Evolutionary conservation across 2,329 filamentous ascomycete species (phyloP), one percentile per base, ranked within the genome.

Genomic region (Arthrobotrys sphaeroides): DNA sequence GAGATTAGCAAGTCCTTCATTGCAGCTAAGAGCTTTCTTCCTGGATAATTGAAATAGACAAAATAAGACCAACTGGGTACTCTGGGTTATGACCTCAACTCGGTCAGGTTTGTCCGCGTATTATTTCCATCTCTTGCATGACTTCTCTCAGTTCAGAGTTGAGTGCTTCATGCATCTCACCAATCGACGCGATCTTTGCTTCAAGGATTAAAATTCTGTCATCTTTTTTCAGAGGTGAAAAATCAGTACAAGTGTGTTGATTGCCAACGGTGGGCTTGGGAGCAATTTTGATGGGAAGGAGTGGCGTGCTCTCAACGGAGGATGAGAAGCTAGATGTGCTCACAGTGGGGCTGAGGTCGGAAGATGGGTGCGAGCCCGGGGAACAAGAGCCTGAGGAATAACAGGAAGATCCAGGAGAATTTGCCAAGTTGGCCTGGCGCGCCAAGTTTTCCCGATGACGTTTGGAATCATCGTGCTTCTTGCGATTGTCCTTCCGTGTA

Each of bases 401-500:
- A 10, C 2, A 6, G 12, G 43, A 47, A 24, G 20, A n/a, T 24
- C 22, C 33, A 20, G 47, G 24, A 6, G 45, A 51, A 40, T 51
- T 49, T 22, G 33, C 49, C 3, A 18, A 12, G 6, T 40, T 47
- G 2, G 38, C 33, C 22, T 66, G 16, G 20, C 3, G 22, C 18
- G 10, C 20, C n/a, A 45, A 18, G 26, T 65, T 65, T 9, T 68
- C 28, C 16, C 10, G 9, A 43, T 74, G 70, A 10, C 49, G 42
- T 24, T 42, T 16, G 2, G 60, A 66, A 0, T 38, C 40, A 13
- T 51, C 18, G 42, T 75, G 72, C 5, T 40, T 43, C 7, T 55
- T 42, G 28, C 33, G 40, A 16, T 75, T 69, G 31, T 75, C 72
- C 5, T 60, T 51, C 7, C 72, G 22, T 2, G 55, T 45, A 18